Percentiles rank a stretch among this genome's conserved stretches.
Evolutionary conservation across 2,329 filamentous ascomycete species (phyloP).

Genomic region (Cladosporium sp.): DNA sequence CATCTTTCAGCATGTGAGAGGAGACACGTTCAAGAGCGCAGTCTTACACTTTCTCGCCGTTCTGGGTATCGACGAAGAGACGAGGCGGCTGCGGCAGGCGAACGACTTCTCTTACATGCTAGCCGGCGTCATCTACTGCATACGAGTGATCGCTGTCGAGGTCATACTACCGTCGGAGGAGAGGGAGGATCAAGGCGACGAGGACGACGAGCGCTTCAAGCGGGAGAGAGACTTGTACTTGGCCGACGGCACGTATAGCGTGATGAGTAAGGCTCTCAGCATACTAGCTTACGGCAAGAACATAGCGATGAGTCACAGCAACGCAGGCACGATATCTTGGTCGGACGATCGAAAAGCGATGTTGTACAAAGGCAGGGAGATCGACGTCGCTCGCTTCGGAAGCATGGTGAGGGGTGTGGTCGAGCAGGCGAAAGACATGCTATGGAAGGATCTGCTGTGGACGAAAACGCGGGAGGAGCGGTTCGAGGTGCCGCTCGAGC

Average conservation of each 20-base stretch:
- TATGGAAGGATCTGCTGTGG: conserved; percentile 19
- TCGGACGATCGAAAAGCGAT: neutral
- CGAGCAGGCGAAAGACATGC: conserved; percentile 13
- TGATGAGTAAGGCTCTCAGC: conserved; percentile 20
- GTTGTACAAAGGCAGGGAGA: neutral
- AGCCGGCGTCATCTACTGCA: neutral
- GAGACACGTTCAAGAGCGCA: neutral
- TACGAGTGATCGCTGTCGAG: conserved; percentile 9
- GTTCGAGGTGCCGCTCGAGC: conserved; percentile 16
- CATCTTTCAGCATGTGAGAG: neutral
- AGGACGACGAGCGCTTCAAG: conserved; percentile 16
- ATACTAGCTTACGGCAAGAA: conserved; percentile 20
- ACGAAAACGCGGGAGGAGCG: conserved; percentile 6
- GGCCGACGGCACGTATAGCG: conserved; percentile 20
- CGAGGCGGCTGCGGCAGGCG: neutral
- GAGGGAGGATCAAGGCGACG: conserved; percentile 13
- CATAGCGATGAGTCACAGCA: conserved; percentile 16
- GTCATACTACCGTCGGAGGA: conserved; percentile 15
- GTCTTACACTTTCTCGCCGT: neutral
- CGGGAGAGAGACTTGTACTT: conserved; percentile 8
- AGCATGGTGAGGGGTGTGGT: conserved; percentile 15
- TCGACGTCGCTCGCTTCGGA: conserved; percentile 16
- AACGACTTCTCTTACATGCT: neutral
- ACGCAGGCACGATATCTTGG: conserved; percentile 17
- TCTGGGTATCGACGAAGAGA: neutral